Evolutionary conservation across 1,139 yeast genomes (phyloP), one percentile per base, ranked within the genome.

Genomic region (Yamadazyma jaroonii): DNA sequence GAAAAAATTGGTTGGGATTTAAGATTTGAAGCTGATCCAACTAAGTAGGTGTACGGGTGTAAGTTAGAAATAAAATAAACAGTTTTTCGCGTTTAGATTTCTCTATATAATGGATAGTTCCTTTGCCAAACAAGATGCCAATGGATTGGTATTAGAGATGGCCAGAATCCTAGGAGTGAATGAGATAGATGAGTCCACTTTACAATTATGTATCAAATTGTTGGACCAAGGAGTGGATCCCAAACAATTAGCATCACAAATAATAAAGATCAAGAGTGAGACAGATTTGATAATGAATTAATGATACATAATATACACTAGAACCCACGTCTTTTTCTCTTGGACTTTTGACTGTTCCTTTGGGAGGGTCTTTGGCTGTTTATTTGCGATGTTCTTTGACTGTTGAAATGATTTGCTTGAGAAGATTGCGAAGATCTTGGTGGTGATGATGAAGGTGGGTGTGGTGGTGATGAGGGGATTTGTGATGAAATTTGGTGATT

Each of bases 1-100:
- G 94, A 92, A 36, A 61, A 81, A 61, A 90, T 92, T 57, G 92
- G 84, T 52, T 92, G 98, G 98, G 97, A 92, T 61, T 74, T 92
- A 58, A 79, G 98, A 62, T 92, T 92, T 53, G 92, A 85, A 55
- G 67, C 61, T 32, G 75, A 70, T 48, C 76, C 76, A 36, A 52
- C 71, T 21, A 67, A 68, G 36, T 54, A 54, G 35, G 9, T 27
- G 25, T 23, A 11, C 17, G 27, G 25, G 32, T 25, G 26, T 25
- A 29, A 37, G 34, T 8, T 21, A 17, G 3, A 27, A 13, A 27
- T 27, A 9, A 27, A 13, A 27, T 27, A 9, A 12, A 27, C 5
- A 27, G 17, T 17, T 17, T 17, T 27, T 27, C 29, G 29, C 29
- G 29, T 27, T 27, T 17, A 17, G 6, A 17, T 4, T 6, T 17